Percentiles rank a stretch among this genome's conserved stretches.
These are phyloP conservation scores for Capsicum pubescens DNA, from an alignment of 257 asterid genomes.

Conservation along the genomic window DNA sequence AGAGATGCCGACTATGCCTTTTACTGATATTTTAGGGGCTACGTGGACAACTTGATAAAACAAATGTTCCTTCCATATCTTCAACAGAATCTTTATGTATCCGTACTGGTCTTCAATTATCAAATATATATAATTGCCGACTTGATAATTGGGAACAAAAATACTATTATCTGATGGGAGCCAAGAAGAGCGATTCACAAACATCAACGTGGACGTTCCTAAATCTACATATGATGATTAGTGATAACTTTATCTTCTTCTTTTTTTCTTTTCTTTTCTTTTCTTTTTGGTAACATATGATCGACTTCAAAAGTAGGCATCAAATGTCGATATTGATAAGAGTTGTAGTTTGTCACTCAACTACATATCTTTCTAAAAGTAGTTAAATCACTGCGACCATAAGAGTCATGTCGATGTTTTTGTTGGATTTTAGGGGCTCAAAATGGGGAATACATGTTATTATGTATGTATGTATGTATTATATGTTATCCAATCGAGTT, in stretches of 20 bases:
- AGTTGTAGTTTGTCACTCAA: neutral
- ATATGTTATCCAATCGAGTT: neutral
- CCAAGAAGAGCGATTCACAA: neutral
- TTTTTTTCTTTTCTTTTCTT: no score
- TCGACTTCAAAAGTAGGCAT: neutral
- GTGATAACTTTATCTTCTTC: neutral
- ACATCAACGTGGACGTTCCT: conserved; percentile 27
- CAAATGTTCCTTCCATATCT: neutral
- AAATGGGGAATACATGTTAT: neutral
- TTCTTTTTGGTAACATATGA: no score
- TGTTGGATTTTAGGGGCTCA: no score
- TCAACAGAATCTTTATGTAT: neutral
- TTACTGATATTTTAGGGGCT: neutral
- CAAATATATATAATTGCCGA: neutral
- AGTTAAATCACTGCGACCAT: neutral
- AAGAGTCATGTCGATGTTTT: neutral
- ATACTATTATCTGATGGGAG: neutral
- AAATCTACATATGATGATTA: neutral
- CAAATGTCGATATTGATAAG: neutral
- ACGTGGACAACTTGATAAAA: neutral
- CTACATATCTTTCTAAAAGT: neutral
- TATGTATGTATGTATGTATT: neutral
- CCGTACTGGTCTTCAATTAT: neutral
- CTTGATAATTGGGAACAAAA: neutral
- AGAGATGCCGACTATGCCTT: neutral